These are phyloP conservation scores for Ambrosiella beaveri DNA, from an alignment of 2,329 filamentous ascomycete species.

Conservation along the genomic window DNA sequence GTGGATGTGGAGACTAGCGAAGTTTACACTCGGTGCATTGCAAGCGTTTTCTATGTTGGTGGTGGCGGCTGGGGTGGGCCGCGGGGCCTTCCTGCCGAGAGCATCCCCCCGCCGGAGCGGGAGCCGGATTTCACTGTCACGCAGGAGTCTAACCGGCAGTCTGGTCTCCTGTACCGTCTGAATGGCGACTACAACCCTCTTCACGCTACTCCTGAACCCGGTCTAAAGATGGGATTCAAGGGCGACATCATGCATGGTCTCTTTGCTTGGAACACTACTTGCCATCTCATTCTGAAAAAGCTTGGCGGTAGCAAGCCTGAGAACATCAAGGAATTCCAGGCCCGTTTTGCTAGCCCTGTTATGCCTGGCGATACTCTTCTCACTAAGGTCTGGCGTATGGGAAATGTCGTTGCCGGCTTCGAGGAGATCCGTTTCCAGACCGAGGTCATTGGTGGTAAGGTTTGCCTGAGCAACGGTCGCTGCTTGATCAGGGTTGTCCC, in stretches of 20 bases:
- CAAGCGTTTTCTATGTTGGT: slow-evolving; percentile 62
- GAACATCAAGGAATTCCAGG: slow-evolving; percentile 78
- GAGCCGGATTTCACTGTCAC: slow-evolving; percentile 52
- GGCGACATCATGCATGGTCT: slow-evolving; percentile 80
- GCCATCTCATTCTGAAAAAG: slow-evolving; percentile 53
- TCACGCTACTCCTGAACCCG: slow-evolving; percentile 72
- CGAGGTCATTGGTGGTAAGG: slow-evolving; percentile 62
- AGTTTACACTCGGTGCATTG: slow-evolving; percentile 39
- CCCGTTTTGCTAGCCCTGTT: slow-evolving; percentile 71
- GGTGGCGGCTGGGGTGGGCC: slow-evolving; percentile 76
- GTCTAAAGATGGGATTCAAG: slow-evolving; percentile 78
- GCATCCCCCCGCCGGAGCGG: slow-evolving; percentile 60
- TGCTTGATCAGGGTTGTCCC: slow-evolving; percentile 52
- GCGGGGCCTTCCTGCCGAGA: slow-evolving; percentile 66
- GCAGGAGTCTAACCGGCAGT: slow-evolving; percentile 54
- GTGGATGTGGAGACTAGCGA: slow-evolving; percentile 47
- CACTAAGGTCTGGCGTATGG: slow-evolving; percentile 66
- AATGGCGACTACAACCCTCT: slow-evolving; percentile 94
- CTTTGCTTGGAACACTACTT: slow-evolving; percentile 69
- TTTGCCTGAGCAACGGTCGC: slow-evolving; percentile 72
- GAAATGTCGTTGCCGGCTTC: slow-evolving; percentile 42
- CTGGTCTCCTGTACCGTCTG: slow-evolving; percentile 61
- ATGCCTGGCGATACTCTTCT: slow-evolving; percentile 68
- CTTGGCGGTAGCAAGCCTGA: slow-evolving; percentile 61
- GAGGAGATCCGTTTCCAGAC: slow-evolving; percentile 75